phyloP scores from a whole-genome alignment of 805 yeast species.

The Danielozyma ontarioensis region DNA sequence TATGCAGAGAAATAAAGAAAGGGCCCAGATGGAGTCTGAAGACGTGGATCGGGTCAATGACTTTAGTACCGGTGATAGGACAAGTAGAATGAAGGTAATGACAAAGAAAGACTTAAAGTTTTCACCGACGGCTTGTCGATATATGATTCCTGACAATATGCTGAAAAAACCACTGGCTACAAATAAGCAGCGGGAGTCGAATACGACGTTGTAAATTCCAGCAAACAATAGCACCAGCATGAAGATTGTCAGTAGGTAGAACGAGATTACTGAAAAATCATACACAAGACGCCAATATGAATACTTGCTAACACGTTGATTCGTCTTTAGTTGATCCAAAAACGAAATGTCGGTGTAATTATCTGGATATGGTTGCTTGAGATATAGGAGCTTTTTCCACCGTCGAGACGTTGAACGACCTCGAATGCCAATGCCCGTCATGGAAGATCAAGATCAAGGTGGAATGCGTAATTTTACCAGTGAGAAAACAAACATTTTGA shows the following conservation, averaged over 20 bases:
- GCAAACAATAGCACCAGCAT: constrained; percentile 65
- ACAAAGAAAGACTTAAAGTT: constrained; percentile 60
- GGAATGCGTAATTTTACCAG: too few species aligned
- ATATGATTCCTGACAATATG: constrained; percentile 27
- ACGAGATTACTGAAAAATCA: constrained; percentile 65
- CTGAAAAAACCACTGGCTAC: constrained; percentile 19
- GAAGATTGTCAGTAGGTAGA: constrained; percentile 61
- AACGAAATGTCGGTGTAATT: constrained; percentile 83
- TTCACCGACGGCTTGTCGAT: background rate
- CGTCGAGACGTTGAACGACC: constrained; percentile 3
- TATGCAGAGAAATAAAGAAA: constrained; percentile 73
- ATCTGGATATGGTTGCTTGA: constrained; percentile 82
- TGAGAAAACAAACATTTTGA: too few species aligned
- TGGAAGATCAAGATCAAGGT: too few species aligned
- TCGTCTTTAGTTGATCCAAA: constrained; percentile 71
- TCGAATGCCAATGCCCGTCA: constrained; percentile 1
- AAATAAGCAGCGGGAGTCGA: constrained; percentile 47
- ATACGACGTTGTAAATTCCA: constrained; percentile 46
- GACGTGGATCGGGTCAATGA: constrained; percentile 86
- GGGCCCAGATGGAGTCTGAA: constrained; percentile 92
- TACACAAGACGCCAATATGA: constrained; percentile 57
- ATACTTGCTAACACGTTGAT: constrained; percentile 67
- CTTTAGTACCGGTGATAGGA: constrained; percentile 84
- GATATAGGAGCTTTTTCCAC: constrained; percentile 86
- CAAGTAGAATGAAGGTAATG: constrained; percentile 63